phyloP scores from a whole-genome alignment of 106 monocot species.

The Gastrodia elata region DNA sequence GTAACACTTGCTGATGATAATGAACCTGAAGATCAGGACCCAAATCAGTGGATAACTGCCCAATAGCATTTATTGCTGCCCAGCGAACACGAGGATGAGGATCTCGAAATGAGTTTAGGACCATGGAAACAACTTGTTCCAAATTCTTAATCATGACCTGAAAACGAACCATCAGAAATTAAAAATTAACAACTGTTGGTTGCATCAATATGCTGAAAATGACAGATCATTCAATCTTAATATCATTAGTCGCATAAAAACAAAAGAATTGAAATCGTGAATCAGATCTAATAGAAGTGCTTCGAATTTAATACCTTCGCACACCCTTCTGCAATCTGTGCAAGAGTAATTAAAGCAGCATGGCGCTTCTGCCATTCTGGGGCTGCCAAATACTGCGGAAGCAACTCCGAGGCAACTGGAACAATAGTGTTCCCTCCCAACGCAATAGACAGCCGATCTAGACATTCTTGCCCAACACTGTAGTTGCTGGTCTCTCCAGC shows the following conservation, averaged over 20 bases:
- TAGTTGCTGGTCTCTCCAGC: slow-evolving; percentile 89
- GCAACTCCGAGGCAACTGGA: slow-evolving; percentile 74
- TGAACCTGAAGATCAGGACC: slow-evolving; percentile 84
- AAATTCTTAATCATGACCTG: slow-evolving; percentile 94
- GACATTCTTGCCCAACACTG: slow-evolving; percentile 79
- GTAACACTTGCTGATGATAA: slow-evolving; percentile 74
- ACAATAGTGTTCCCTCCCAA: slow-evolving; percentile 88
- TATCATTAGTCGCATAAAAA: not conserved
- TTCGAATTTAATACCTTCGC: slow-evolving; percentile 49
- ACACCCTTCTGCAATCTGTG: slow-evolving; percentile 97
- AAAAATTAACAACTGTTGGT: not conserved
- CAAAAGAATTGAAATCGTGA: not conserved
- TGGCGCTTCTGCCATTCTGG: slow-evolving; percentile 96
- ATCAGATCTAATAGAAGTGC: not conserved
- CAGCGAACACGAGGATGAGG: slow-evolving; percentile 85
- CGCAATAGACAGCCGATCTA: slow-evolving; percentile 75
- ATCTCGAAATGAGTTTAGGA: slow-evolving; percentile 77
- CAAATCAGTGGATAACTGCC: slow-evolving; percentile 88
- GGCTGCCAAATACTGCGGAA: slow-evolving; percentile 64
- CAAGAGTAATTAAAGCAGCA: slow-evolving; percentile 85
- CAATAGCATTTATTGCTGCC: slow-evolving; percentile 96
- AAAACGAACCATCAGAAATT: not conserved
- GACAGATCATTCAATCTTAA: not conserved
- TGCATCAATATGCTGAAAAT: not conserved
- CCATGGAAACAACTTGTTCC: slow-evolving; percentile 87